phyloP scores from a whole-genome alignment of 2,329 filamentous ascomycete genomes.

The Blastomyces parvus region DNA sequence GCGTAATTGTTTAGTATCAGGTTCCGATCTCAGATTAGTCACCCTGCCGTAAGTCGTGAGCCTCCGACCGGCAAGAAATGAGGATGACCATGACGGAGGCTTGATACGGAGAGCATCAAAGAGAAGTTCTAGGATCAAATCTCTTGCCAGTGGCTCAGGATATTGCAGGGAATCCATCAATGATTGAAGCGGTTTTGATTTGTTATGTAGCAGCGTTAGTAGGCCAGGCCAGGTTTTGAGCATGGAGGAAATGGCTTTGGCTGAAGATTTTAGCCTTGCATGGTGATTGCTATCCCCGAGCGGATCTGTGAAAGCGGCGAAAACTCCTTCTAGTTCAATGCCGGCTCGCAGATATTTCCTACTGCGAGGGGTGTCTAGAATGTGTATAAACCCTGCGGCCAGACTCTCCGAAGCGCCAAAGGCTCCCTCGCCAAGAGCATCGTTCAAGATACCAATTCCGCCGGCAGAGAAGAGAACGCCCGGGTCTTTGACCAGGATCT shows the following conservation, averaged over 20 bases:
- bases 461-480: slow-evolving; percentile 70
- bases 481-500: slow-evolving; percentile 81
- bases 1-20: slow-evolving; percentile 43
- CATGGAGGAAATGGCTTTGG: slow-evolving; percentile 82
- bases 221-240: slow-evolving; percentile 91
- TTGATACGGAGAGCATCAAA: slow-evolving; percentile 84
- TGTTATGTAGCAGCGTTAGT: slow-evolving; percentile 77
- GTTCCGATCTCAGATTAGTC: slow-evolving; percentile 63
- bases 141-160: slow-evolving; percentile 48
- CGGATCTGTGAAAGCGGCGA: slow-evolving; percentile 88
- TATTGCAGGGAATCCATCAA: slow-evolving; percentile 59
- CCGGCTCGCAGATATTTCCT: slow-evolving; percentile 77
- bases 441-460: slow-evolving; percentile 77
- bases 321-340: slow-evolving; percentile 78
- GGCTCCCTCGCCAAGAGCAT: slow-evolving; percentile 78
- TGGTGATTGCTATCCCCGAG: slow-evolving; percentile 46
- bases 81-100: slow-evolving; percentile 85
- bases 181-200: slow-evolving; percentile 74
- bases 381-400: slow-evolving; percentile 75
- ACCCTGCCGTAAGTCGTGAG: slow-evolving; percentile 96
- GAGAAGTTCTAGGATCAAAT: slow-evolving; percentile 78
- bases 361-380: slow-evolving; percentile 73
- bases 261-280: slow-evolving; percentile 69
- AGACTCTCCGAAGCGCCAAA: slow-evolving; percentile 91
- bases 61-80: slow-evolving; percentile 82